A percentile compares a stretch with the other conserved stretches of the same genome.
These are phyloP conservation scores for Marasmius fiardii DNA, from an alignment of 1,284 basidiomycete genomes.

Conservation along the genomic window DNA sequence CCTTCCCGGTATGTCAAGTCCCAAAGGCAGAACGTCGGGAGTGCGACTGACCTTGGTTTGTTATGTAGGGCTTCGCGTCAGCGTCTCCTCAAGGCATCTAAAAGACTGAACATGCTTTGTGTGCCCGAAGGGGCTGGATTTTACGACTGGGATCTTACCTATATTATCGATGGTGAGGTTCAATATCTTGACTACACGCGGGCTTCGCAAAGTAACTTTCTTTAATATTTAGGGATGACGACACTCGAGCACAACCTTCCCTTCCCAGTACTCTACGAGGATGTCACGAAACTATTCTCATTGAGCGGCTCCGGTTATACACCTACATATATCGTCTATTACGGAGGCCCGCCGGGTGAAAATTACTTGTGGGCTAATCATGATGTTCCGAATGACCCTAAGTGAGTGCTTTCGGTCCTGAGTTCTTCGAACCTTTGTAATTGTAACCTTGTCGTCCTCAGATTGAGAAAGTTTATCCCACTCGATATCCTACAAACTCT, in stretches of 20 bases:
- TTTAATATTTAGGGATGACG: conserved; percentile 83
- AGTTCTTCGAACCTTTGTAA: not conserved
- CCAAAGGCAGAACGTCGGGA: not conserved
- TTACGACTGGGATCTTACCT: conserved; percentile 72
- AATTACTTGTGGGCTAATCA: conserved; percentile 63
- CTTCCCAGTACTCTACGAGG: conserved; percentile 63
- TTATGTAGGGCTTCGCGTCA: conserved; percentile 62
- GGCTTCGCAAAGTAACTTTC: too few species aligned
- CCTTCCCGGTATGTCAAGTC: conserved; percentile 47
- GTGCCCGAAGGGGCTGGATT: conserved; percentile 78
- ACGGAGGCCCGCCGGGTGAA: conserved; percentile 66
- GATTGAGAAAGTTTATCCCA: conserved; percentile 56
- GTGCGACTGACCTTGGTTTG: too few species aligned
- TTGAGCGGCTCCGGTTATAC: conserved; percentile 68
- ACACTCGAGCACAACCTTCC: conserved; percentile 73
- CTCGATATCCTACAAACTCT: conserved; percentile 60
- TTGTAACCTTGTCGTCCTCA: conserved; percentile 20
- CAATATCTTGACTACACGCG: too few species aligned
- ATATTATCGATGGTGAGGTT: conserved; percentile 62
- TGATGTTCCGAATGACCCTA: conserved; percentile 62
- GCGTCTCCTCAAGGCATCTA: conserved; percentile 56
- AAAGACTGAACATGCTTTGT: conserved; percentile 63
- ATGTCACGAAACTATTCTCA: conserved; percentile 57
- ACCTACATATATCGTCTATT: conserved; percentile 72
- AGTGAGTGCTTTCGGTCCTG: conserved; percentile 37